Evolutionary conservation across 768 basidiomycete genomes (phyloP).

Genomic region (Porpolomopsis calyptriformis): DNA sequence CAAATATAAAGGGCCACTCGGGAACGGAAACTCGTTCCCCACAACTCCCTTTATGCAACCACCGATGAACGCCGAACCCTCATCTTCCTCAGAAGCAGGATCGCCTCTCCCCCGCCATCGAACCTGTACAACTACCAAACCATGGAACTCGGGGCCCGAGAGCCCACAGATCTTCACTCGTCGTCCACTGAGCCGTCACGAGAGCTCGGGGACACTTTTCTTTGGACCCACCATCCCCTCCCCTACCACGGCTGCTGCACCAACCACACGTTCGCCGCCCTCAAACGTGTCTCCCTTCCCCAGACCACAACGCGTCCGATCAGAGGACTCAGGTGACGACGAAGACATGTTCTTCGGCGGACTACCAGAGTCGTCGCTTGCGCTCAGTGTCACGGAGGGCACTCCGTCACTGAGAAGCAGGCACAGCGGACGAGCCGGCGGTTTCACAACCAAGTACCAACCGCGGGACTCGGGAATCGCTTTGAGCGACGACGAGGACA

Average conservation of each 20-base stretch:
- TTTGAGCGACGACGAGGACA: conserved; percentile 46
- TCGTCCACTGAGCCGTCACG: conserved; percentile 37
- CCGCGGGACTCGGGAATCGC: conserved; percentile 59
- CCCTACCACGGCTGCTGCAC: conserved; percentile 10
- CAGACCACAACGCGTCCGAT: conserved; percentile 16
- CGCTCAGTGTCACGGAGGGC: conserved; percentile 41
- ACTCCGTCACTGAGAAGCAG: conserved; percentile 47
- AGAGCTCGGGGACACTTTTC: conserved; percentile 56
- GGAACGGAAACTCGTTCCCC: conserved; percentile 31
- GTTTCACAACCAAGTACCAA: conserved; percentile 58
- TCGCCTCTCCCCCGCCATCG: conserved; percentile 50
- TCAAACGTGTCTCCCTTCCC: conserved; percentile 40
- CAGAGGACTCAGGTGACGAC: conserved; percentile 29
- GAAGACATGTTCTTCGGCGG: conserved; percentile 49
- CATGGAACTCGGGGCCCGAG: not conserved
- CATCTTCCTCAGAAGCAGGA: conserved; percentile 39
- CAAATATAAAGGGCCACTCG: conserved; percentile 19
- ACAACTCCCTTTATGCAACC: conserved; percentile 32
- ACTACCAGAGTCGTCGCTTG: conserved; percentile 41
- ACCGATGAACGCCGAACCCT: conserved; percentile 23
- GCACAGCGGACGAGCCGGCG: conserved; percentile 18
- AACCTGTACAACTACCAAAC: conserved; percentile 25
- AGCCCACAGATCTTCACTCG: conserved; percentile 16
- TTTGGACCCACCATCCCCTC: conserved; percentile 50
- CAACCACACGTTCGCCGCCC: conserved; percentile 22